phyloP scores from a whole-genome alignment of 2,329 filamentous ascomycete genomes.

The Fusarium haematococcum region DNA sequence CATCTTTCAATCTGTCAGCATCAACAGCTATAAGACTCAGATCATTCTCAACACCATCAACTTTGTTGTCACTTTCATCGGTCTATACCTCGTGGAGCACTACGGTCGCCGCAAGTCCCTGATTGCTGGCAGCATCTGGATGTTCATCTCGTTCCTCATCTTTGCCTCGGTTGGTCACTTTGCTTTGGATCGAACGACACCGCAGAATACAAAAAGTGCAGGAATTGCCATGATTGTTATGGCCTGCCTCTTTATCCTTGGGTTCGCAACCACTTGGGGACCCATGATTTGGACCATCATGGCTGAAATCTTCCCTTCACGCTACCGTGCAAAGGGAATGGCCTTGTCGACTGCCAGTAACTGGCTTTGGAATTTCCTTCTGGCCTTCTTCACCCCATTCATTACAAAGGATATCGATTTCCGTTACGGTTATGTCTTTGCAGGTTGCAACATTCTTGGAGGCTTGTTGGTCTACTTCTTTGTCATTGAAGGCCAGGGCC shows the following conservation, averaged over 20 bases:
- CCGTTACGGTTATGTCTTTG: constrained; percentile 81
- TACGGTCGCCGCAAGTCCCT: constrained; percentile 74
- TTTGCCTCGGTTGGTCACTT: constrained; percentile 67
- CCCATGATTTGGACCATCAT: constrained; percentile 74
- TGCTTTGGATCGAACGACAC: constrained; percentile 52
- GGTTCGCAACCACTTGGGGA: constrained; percentile 75
- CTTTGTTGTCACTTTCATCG: constrained; percentile 74
- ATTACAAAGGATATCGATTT: constrained; percentile 79
- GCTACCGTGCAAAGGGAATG: constrained; percentile 71
- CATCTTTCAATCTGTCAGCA: constrained; percentile 59
- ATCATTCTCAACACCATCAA: constrained; percentile 77
- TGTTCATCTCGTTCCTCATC: constrained; percentile 70
- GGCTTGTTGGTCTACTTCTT: constrained; percentile 80
- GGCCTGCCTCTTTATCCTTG: constrained; percentile 72
- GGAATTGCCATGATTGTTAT: constrained; percentile 73
- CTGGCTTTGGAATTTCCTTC: constrained; percentile 80
- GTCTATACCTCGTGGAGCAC: constrained; percentile 77
- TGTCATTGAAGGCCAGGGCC: constrained; percentile 78
- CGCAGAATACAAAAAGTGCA: constrained; percentile 53
- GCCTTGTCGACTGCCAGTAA: constrained; percentile 71
- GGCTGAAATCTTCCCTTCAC: constrained; percentile 73
- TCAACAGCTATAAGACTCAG: constrained; percentile 73
- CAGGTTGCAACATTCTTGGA: constrained; percentile 74
- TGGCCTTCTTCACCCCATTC: constrained; percentile 83
- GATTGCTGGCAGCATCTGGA: constrained; percentile 71